Conservation (phyloP, 805 yeast species). For the Henningerozyma blattae region DNA sequence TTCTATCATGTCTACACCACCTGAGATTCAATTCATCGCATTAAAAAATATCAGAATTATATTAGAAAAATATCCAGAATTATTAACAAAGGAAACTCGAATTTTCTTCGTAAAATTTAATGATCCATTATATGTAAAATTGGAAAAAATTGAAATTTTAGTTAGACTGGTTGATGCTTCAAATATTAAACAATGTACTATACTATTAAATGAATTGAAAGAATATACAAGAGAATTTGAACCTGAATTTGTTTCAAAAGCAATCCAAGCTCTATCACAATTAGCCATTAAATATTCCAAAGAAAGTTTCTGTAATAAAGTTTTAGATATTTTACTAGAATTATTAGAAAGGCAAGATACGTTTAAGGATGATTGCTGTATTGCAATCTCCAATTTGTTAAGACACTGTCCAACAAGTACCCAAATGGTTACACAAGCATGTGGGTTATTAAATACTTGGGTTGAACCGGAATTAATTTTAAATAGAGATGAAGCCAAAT, state of each 20-base stretch:
- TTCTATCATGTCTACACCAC: constrained; percentile 75
- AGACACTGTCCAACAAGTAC: constrained; percentile 46
- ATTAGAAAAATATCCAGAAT: constrained; percentile 74
- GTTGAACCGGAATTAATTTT: constrained; percentile 33
- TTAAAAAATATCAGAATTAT: constrained; percentile 82
- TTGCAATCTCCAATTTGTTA: constrained; percentile 51
- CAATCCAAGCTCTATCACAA: constrained; percentile 59
- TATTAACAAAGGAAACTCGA: constrained; percentile 67
- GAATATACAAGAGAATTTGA: constrained; percentile 84
- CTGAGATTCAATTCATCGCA: constrained; percentile 92
- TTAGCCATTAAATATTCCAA: constrained; percentile 48
- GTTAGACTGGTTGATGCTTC: constrained; percentile 51
- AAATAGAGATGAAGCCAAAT: constrained; percentile 34
- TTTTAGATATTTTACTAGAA: constrained; percentile 48
- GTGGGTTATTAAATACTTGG: constrained; percentile 27
- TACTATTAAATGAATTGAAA: constrained; percentile 56
- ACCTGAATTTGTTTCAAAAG: constrained; percentile 54
- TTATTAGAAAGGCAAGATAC: constrained; percentile 52
- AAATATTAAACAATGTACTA: constrained; percentile 35
- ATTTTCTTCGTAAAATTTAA: constrained; percentile 84
- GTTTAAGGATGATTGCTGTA: constrained; percentile 46
- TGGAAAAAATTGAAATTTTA: constrained; percentile 67
- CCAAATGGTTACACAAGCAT: constrained; percentile 14
- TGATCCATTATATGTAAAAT: constrained; percentile 67
- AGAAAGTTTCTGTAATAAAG: constrained; percentile 36